Evolutionary conservation across 495 filamentous ascomycete species (phyloP).

Genomic region (Venustampulla echinocandica): DNA sequence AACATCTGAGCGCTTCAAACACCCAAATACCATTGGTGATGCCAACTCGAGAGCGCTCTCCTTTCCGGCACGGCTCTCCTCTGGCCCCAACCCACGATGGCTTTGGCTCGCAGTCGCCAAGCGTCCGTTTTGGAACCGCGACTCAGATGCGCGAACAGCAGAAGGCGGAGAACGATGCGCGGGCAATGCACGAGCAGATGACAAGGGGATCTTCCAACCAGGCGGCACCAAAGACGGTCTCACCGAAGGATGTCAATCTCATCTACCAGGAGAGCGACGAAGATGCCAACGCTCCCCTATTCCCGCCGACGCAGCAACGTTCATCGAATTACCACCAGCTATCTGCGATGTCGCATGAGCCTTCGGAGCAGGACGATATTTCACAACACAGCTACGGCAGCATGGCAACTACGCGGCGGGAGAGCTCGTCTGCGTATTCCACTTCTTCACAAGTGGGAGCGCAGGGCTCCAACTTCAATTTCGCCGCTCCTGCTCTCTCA

Average conservation of each 20-base stretch:
- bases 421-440: constrained; percentile 32
- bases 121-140: constrained; percentile 44
- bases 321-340: constrained; percentile 9
- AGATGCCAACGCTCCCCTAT: constrained; percentile 59
- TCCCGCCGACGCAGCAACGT: constrained; percentile 38
- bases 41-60: constrained; percentile 63
- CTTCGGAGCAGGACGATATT: constrained; percentile 16
- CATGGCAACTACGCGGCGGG: constrained; percentile 36
- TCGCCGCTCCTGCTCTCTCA: constrained; percentile 32
- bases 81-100: constrained; percentile 44
- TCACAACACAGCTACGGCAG: constrained; percentile 34
- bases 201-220: constrained; percentile 32
- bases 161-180: constrained; percentile 50
- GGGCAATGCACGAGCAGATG: constrained; percentile 43
- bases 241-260: constrained; percentile 84
- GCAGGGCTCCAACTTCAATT: constrained; percentile 28
- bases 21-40: constrained; percentile 34
- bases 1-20: constrained; percentile 52
- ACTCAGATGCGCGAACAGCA: constrained; percentile 50
- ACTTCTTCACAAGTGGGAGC: constrained; percentile 24
- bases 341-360: constrained; percentile 10
- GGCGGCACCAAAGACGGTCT: constrained; percentile 76
- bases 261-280: constrained; percentile 72
- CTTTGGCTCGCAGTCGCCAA: constrained; percentile 29
- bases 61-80: constrained; percentile 72